A percentile compares a stretch with the other conserved stretches of the same genome.
These are phyloP conservation scores for Cordyceps farinosa DNA, from an alignment of 2,329 filamentous ascomycete species.

Conservation along the genomic window DNA sequence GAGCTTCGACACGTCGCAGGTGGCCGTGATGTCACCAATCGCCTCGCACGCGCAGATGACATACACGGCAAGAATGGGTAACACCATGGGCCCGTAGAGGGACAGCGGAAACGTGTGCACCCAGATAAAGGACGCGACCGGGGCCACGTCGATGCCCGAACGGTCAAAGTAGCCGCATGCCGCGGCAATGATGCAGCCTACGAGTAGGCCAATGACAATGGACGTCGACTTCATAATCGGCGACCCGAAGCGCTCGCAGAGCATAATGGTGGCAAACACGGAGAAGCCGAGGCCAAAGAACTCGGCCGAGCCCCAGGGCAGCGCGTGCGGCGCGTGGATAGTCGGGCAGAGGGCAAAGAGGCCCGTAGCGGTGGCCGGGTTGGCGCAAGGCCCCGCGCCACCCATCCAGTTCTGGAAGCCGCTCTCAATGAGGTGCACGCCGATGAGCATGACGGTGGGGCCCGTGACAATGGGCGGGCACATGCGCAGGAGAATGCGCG, in stretches of 20 bases:
- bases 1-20: slow-evolving; percentile 73
- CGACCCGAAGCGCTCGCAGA: slow-evolving; percentile 76
- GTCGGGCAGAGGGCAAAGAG: slow-evolving; percentile 64
- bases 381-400: slow-evolving; percentile 58
- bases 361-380: slow-evolving; percentile 43
- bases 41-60: slow-evolving; percentile 75
- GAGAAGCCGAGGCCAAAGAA: slow-evolving; percentile 76
- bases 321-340: slow-evolving; percentile 63
- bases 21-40: slow-evolving; percentile 77
- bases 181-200: slow-evolving; percentile 75
- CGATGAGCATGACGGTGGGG: slow-evolving; percentile 67
- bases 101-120: slow-evolving; percentile 70
- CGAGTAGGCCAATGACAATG: slow-evolving; percentile 68
- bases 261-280: slow-evolving; percentile 74
- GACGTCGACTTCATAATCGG: slow-evolving; percentile 81
- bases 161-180: slow-evolving; percentile 75
- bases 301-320: slow-evolving; percentile 76
- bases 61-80: slow-evolving; percentile 66
- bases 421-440: slow-evolving; percentile 65
- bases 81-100: slow-evolving; percentile 69
- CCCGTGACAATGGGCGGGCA: slow-evolving; percentile 79
- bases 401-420: slow-evolving; percentile 78
- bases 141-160: slow-evolving; percentile 67
- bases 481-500: slow-evolving; percentile 63
- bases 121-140: slow-evolving; percentile 73